Base-by-base conservation (phyloP, 345 rosid genomes). In the Kernera saxatilis region DNA sequence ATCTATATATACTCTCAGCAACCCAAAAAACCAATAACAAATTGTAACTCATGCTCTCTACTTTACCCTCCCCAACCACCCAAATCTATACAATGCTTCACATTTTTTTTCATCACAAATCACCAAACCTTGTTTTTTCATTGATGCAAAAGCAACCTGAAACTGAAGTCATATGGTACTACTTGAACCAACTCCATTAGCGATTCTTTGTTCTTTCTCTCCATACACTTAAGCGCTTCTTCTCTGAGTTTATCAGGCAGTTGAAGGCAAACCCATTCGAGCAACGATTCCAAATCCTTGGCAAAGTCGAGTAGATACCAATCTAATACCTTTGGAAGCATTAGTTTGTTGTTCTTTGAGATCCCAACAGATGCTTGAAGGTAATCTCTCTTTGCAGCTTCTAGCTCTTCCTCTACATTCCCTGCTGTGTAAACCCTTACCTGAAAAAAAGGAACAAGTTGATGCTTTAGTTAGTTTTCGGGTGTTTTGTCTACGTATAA, bases 241-340 rank as follows among this genome's bases (percentile, higher is more conserved):
- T 79, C 80, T 67, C 96, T 84, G 12, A 81, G 72, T 70, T 84
- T 85, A 65, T 77, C 64, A 3, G 95, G 95, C n/a, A 89, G 77
- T 65, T 91, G 98, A 72, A 86, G 84, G 78, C 90, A 89, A 15
- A 89, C 69, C 97, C 98, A 93, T 78, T 87, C 95, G 0, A 88
- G 80, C 81, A 94, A 75, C 1, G 99, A 91, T 32, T 82, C 93
- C 78, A 87, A 78, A 78, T 94, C 93, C 69, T 94, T 89, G 0
- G 92, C 93, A 64, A 91, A 87, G 80, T 91, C 99, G n/a, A 85
- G 88, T 32, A 85, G 77, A 70, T 87, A 89, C 96, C 93, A 89
- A 83, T 94, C 96, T 71, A 91, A 66, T 60, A 89, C 82, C 85
- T 87, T 91, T 3, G 96, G 99, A 29, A 94, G 82, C 69, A 85